Conservation (phyloP, 768 basidiomycete species). For the Suillus cothurnatus region DNA sequence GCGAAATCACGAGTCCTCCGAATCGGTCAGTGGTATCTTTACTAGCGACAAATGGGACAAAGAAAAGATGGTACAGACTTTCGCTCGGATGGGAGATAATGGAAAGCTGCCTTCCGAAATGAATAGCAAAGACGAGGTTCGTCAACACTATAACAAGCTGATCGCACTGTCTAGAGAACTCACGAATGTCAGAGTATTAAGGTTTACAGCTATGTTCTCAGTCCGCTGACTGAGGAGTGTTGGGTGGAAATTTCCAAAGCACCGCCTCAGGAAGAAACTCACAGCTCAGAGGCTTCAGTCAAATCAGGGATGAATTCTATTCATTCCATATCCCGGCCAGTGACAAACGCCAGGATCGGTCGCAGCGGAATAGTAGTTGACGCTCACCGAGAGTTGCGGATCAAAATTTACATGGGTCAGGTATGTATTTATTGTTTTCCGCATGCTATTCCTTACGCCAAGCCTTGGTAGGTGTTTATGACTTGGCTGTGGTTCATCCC, state of each 20-base stretch:
- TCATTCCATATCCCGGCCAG: not conserved
- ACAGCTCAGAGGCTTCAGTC: not conserved
- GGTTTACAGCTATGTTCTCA: slow-evolving; percentile 46
- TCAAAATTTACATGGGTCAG: slow-evolving; percentile 75
- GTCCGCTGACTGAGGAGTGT: slow-evolving; percentile 45
- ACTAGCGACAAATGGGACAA: slow-evolving; percentile 64
- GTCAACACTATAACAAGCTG: slow-evolving; percentile 8
- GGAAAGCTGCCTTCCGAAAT: slow-evolving; percentile 35
- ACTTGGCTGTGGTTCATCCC: slow-evolving; percentile 91
- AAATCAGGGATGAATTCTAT: not conserved
- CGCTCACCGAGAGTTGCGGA: slow-evolving; percentile 64
- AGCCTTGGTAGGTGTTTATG: slow-evolving; percentile 58
- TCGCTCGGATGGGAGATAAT: slow-evolving; percentile 59
- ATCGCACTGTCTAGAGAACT: not conserved
- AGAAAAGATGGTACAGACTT: slow-evolving; percentile 76
- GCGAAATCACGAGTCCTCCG: slow-evolving; percentile 27
- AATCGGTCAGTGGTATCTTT: slow-evolving; percentile 46
- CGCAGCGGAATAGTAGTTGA: slow-evolving; percentile 59
- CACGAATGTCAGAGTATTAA: slow-evolving; percentile 41
- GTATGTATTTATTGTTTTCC: slow-evolving; percentile 35
- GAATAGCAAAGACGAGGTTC: slow-evolving; percentile 38
- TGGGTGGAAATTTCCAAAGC: slow-evolving; percentile 45
- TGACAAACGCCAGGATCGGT: slow-evolving; percentile 18
- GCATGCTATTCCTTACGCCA: not conserved
- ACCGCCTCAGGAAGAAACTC: slow-evolving; percentile 19